Evolutionary conservation across 305 asterid species (phyloP).

Genomic region (Rubia peregrina): DNA sequence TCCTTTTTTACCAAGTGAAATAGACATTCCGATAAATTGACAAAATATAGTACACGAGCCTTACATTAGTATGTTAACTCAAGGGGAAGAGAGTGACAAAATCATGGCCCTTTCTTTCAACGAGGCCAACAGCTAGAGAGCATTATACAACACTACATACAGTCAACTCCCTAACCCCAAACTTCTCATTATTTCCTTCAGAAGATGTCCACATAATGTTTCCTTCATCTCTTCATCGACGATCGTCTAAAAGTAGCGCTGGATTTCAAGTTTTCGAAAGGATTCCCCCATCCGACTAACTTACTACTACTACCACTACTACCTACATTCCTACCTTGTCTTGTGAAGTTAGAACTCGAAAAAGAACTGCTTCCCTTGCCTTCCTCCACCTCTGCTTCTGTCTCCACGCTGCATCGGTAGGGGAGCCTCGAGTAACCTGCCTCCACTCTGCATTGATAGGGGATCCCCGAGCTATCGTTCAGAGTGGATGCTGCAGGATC

Average conservation of each 20-base stretch:
- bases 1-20: not conserved
- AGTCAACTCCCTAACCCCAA: slow-evolving; percentile 35
- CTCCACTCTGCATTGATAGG: slow-evolving; percentile 18
- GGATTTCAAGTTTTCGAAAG: slow-evolving; percentile 25
- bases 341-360: slow-evolving; percentile 26
- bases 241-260: slow-evolving; percentile 38
- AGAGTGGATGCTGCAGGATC: slow-evolving; percentile 21
- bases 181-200: slow-evolving; percentile 21
- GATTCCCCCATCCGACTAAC: slow-evolving; percentile 28
- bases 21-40: not conserved
- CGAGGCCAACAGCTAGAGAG: slow-evolving; percentile 20
- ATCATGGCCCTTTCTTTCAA: slow-evolving; percentile 28
- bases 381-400: slow-evolving; percentile 1
- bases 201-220: slow-evolving; percentile 21
- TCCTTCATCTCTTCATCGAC: slow-evolving; percentile 15
- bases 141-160: slow-evolving; percentile 23
- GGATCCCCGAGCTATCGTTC: slow-evolving; percentile 19
- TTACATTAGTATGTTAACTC: slow-evolving; percentile 9
- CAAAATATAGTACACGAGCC: slow-evolving; percentile 4
- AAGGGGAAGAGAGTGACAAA: slow-evolving; percentile 38
- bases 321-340: slow-evolving; percentile 29
- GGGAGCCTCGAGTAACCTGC: slow-evolving; percentile 22
- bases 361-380: slow-evolving; percentile 21
- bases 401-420: slow-evolving; percentile 17
- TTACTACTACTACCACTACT: slow-evolving; percentile 28